A percentile compares a stretch with the other conserved stretches of the same genome.
Evolutionary conservation across 1,284 basidiomycete species (phyloP).

Genomic region (Kwoniella shivajii): DNA sequence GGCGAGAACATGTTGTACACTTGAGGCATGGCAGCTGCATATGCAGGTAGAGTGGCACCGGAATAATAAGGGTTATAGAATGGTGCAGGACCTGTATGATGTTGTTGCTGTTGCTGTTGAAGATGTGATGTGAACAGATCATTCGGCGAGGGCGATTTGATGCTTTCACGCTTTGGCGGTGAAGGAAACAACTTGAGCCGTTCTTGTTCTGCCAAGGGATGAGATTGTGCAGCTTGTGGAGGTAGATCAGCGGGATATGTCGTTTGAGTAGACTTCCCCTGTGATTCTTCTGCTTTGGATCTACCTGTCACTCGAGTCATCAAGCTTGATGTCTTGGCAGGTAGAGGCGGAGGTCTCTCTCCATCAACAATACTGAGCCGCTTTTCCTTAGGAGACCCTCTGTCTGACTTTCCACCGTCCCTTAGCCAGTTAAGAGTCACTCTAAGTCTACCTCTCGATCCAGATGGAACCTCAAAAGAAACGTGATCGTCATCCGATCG

Average conservation of each 20-base stretch:
- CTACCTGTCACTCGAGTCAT: background rate
- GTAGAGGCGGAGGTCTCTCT: slow-evolving; percentile 21
- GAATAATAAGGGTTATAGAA: slow-evolving; percentile 12
- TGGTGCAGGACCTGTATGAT: background rate
- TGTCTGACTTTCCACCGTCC: slow-evolving; percentile 12
- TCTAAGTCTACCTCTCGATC: slow-evolving; percentile 27
- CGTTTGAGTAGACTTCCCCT: background rate
- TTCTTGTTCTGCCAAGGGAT: background rate
- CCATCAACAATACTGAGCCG: background rate
- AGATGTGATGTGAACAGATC: background rate
- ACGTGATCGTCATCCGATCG: slow-evolving; percentile 29
- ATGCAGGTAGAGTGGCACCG: slow-evolving; percentile 14
- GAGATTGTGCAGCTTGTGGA: background rate
- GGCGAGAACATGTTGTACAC: slow-evolving; percentile 17
- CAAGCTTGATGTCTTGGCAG: slow-evolving; percentile 20
- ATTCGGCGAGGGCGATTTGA: slow-evolving; percentile 1
- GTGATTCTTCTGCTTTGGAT: background rate
- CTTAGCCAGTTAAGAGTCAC: slow-evolving; percentile 38
- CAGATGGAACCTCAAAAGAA: slow-evolving; percentile 40
- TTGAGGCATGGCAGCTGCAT: slow-evolving; percentile 9
- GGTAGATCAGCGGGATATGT: background rate
- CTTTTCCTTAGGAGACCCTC: background rate
- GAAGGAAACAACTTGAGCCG: background rate
- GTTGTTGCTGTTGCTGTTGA: slow-evolving; percentile 2
- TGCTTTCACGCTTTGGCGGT: background rate